Evolutionary conservation across 2,329 filamentous ascomycete genomes (phyloP), one percentile per base, ranked within the genome.

Genomic region (Calonectria pteridis): DNA sequence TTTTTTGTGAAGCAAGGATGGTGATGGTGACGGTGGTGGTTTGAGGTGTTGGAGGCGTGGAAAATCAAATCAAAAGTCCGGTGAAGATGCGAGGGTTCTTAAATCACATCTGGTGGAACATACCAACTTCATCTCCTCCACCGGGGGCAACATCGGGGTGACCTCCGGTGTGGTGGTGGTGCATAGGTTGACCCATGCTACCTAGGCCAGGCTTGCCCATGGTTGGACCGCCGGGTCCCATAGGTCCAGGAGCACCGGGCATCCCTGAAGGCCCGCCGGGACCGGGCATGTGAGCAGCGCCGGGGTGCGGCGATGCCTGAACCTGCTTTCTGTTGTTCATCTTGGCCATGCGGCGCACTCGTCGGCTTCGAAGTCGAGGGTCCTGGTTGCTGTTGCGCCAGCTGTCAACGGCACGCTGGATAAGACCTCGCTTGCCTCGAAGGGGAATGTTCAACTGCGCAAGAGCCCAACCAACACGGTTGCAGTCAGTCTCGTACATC

Each of bases 331-430:
- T 92, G 82, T 91, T 96, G 86, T 93, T 97, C 86, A 98, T 95
- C 89, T 99, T 99, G 70, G 96, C 96, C 94, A 98, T 97, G 77
- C 97, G 92, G 78, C 97, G 93, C 71, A 99, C 97, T 80, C 97
- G 91, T 84, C 97, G 91, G 85, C 96, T 98, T 83, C 97, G 92
- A 82, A 98, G 88, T 78, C 96, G 91, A 64, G 95, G 95, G 81
- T 99, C 97, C 86, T 98, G 95, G 86, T 98, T 98, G 90, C 96
- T 98, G 88, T 99, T 99, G 76, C 97, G 91, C 97, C 97, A 98
- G 87, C 96, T 98, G 85, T 99, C 97, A 55, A 99, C 97, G 2
- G 97, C 97, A 77, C 97, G 91, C 87, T 99, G 97, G 79, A 99
- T 99, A 73, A 99, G 89, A 10, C 97, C 97, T 79, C 97, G 92